A percentile compares a stretch with the other conserved stretches of the same genome.
phyloP scores from a whole-genome alignment of 208 protist genomes.

The Acanthamoeba divionensis region DNA sequence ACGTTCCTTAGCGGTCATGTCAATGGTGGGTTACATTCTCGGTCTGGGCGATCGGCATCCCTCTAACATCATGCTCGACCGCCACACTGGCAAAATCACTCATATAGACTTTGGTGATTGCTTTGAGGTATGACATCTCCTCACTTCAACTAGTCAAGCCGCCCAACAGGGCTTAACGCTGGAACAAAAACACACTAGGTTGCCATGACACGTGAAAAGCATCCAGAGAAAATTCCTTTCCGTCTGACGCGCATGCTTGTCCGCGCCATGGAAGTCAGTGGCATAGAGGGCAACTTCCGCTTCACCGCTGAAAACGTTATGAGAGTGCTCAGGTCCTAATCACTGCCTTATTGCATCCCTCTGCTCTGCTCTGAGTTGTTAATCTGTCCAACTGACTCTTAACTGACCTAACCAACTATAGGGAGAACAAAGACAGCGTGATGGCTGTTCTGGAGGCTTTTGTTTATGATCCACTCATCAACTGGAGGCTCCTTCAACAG shows the following conservation, averaged over 20 bases:
- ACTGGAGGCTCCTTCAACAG: constrained; percentile 94
- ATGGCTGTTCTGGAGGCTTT: constrained; percentile 99
- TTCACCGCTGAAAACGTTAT: constrained; percentile 97
- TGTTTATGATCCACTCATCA: constrained; percentile 99
- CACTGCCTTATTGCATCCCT: background rate
- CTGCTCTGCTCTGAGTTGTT: background rate
- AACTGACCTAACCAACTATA: background rate
- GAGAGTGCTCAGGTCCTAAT: constrained; percentile 86
- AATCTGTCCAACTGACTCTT: background rate
- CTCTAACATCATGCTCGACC: constrained; percentile 99
- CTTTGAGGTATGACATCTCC: constrained; percentile 91
- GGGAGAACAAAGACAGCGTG: constrained; percentile 97
- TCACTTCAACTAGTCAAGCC: too few relatives aligned
- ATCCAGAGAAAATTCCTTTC: constrained; percentile 99
- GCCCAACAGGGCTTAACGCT: too few relatives aligned
- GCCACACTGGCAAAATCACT: constrained; percentile 95
- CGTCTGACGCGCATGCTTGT: constrained; percentile 98
- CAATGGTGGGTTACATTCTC: constrained; percentile 97
- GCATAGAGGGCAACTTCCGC: constrained; percentile 97
- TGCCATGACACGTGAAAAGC: constrained; percentile 96
- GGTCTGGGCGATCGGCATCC: constrained; percentile 99
- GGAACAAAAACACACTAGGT: constrained; percentile 72
- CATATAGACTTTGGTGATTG: constrained; percentile 99
- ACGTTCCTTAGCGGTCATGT: constrained; percentile 97
- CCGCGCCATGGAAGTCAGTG: constrained; percentile 94